Evolutionary conservation across 2,329 filamentous ascomycete genomes (phyloP).

Genomic region (Ascochyta lentis): DNA sequence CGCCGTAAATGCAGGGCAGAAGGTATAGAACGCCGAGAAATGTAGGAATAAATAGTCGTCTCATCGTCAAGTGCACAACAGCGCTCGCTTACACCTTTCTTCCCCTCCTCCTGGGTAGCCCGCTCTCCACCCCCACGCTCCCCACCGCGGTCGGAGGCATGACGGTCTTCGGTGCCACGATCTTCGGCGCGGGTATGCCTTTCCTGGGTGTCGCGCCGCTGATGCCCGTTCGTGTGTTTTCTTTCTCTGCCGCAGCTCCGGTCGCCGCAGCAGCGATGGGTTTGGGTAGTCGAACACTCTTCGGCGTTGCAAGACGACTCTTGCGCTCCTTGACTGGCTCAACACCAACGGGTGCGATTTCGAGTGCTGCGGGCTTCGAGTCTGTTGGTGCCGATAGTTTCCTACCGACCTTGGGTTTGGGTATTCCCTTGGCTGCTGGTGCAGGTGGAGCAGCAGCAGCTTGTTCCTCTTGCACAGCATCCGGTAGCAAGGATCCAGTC

Average conservation of each 20-base stretch:
- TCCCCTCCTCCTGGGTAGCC: constrained; percentile 39
- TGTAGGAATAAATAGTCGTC: neutral
- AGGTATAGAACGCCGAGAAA: constrained; percentile 21
- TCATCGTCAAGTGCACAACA: neutral
- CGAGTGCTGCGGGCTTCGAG: constrained; percentile 29
- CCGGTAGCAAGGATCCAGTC: constrained; percentile 39
- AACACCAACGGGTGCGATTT: constrained; percentile 32
- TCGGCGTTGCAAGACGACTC: constrained; percentile 43
- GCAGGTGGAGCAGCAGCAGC: constrained; percentile 4
- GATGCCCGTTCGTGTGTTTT: constrained; percentile 35
- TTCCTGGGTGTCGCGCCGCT: constrained; percentile 39
- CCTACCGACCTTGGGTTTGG: constrained; percentile 25
- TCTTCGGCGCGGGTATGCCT: constrained; percentile 34
- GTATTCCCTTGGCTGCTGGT: constrained; percentile 19
- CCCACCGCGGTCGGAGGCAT: constrained; percentile 12
- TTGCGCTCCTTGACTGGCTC: constrained; percentile 35
- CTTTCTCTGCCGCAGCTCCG: constrained; percentile 9
- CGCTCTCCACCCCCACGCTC: constrained; percentile 31
- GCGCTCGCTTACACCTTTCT: constrained; percentile 26
- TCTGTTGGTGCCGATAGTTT: constrained; percentile 28
- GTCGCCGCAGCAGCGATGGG: constrained; percentile 12
- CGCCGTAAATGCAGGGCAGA: neutral
- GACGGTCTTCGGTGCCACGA: constrained; percentile 19
- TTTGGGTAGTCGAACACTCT: constrained; percentile 43
- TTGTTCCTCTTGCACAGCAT: constrained; percentile 34